Percentiles rank a stretch among this genome's conserved stretches.
These are phyloP conservation scores for Chlorella variabilis DNA, from an alignment of 163 green algal species.

Conservation along the genomic window DNA sequence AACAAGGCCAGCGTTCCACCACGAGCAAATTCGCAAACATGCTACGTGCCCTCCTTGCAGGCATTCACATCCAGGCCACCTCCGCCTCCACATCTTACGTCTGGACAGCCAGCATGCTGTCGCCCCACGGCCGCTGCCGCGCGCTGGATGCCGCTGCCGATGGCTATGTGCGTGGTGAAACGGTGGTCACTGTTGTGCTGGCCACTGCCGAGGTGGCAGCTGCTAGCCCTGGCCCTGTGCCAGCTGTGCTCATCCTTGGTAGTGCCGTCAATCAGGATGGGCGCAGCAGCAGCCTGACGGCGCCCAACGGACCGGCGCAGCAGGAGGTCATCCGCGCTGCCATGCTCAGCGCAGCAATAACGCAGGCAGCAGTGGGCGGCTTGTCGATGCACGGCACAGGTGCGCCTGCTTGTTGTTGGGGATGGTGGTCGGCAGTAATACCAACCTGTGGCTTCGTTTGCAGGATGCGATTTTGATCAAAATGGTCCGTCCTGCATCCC, in stretches of 20 bases:
- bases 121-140: constrained; percentile 49
- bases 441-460: too few species aligned
- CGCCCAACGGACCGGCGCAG: constrained; percentile 86
- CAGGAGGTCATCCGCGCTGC: constrained; percentile 72
- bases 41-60: not conserved
- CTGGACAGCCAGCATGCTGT: constrained; percentile 61
- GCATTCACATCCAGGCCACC: constrained; percentile 45
- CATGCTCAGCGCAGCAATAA: constrained; percentile 20
- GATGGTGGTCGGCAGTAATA: too few species aligned
- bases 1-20: too few species aligned
- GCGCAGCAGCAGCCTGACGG: constrained; percentile 83
- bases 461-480: too few species aligned
- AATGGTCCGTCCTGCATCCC: not conserved
- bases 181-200: constrained; percentile 29
- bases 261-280: constrained; percentile 90
- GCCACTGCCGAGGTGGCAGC: constrained; percentile 9
- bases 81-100: constrained; percentile 44
- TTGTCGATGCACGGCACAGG: constrained; percentile 56
- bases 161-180: constrained; percentile 64
- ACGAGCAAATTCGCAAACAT: too few species aligned
- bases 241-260: constrained; percentile 31
- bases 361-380: not conserved
- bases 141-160: constrained; percentile 57
- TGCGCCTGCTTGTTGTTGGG: not conserved
- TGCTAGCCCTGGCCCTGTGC: not conserved